Percentiles rank a stretch among this genome's conserved stretches.
Evolutionary conservation across 2,329 filamentous ascomycete species (phyloP).

Genomic region (Orbilia blumenaviensis): DNA sequence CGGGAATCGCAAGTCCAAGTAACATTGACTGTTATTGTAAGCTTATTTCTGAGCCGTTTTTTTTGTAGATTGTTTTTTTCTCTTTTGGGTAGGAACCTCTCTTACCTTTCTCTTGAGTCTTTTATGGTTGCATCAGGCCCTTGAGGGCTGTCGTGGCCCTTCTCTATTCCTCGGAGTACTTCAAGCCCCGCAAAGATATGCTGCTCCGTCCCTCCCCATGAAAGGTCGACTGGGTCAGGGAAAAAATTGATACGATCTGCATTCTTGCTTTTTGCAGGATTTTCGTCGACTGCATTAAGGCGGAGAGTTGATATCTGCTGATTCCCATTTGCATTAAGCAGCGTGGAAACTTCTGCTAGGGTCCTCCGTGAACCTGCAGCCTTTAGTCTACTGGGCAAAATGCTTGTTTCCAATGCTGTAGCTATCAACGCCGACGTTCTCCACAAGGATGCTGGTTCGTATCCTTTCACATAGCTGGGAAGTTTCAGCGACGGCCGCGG

Average conservation of each 20-base stretch:
- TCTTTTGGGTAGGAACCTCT: constrained; percentile 13
- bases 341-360: constrained; percentile 32
- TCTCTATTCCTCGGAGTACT: constrained; percentile 41
- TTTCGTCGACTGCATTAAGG: constrained; percentile 19
- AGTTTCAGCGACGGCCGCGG: constrained; percentile 27
- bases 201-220: constrained; percentile 45
- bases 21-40: constrained; percentile 37
- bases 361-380: constrained; percentile 25
- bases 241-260: constrained; percentile 18
- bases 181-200: constrained; percentile 46
- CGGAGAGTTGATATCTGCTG: constrained; percentile 48
- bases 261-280: constrained; percentile 24
- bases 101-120: constrained; percentile 43
- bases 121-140: constrained; percentile 19
- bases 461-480: constrained; percentile 39
- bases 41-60: constrained; percentile 17
- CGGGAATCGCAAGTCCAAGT: constrained; percentile 72
- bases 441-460: constrained; percentile 33
- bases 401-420: constrained; percentile 32
- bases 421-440: constrained; percentile 46
- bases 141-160: constrained; percentile 33
- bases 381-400: constrained; percentile 35
- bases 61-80: too few relatives aligned
- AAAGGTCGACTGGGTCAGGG: constrained; percentile 34
- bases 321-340: constrained; percentile 37